phyloP scores from a whole-genome alignment of 805 yeast genomes.

The Isabelozyma heimii region DNA sequence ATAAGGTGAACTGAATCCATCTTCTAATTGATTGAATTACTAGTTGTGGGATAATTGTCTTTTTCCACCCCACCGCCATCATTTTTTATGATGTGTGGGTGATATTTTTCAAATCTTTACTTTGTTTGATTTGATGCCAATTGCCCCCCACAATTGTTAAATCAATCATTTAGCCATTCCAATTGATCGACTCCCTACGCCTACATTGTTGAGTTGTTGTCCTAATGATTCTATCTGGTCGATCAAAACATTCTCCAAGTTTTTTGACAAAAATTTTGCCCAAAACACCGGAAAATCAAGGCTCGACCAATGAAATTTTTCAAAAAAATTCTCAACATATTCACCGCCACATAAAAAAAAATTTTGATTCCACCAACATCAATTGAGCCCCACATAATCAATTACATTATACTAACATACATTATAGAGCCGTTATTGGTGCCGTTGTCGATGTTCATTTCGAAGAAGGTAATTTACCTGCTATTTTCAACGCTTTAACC shows the following conservation, averaged over 20 bases:
- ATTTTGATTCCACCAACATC: neutral
- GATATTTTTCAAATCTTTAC: too few species aligned
- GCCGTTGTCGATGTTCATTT: slow-evolving; percentile 99
- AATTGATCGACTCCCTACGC: too few species aligned
- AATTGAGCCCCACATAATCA: neutral
- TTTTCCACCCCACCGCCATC: too few species aligned
- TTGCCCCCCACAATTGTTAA: neutral
- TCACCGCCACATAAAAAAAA: neutral
- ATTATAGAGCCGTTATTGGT: slow-evolving; percentile 89
- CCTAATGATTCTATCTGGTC: neutral
- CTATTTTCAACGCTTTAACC: slow-evolving; percentile 94
- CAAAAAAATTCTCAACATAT: slow-evolving; percentile 3
- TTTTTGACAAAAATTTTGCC: neutral
- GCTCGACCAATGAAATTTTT: slow-evolving; percentile 27
- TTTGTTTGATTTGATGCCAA: neutral
- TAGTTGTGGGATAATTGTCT: too few species aligned
- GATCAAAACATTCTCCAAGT: neutral
- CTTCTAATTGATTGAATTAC: too few species aligned
- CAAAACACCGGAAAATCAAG: neutral
- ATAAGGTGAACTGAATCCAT: too few species aligned
- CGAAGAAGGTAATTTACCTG: slow-evolving; percentile 96
- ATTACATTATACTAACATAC: slow-evolving; percentile 28
- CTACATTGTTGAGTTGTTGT: too few species aligned
- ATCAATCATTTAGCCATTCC: too few species aligned
- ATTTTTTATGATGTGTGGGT: too few species aligned